These are phyloP conservation scores for Ceriops zippeliana DNA, from an alignment of 345 rosid species.

Conservation along the genomic window DNA sequence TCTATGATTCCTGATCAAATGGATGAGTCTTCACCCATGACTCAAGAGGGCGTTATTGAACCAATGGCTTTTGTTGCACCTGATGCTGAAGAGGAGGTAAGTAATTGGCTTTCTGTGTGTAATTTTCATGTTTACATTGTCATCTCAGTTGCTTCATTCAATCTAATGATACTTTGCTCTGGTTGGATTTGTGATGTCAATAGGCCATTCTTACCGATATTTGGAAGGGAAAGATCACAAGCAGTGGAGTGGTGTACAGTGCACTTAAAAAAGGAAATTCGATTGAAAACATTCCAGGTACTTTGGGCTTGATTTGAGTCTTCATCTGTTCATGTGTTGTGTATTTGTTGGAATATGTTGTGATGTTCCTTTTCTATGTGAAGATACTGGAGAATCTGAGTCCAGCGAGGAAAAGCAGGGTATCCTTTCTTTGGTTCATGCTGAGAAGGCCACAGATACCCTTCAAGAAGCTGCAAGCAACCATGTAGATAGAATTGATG, in stretches of 20 bases:
- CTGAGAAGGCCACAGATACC: slow-evolving; percentile 27
- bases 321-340: neutral
- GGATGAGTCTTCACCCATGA: slow-evolving; percentile 13
- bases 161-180: neutral
- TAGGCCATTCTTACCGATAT: slow-evolving; percentile 19
- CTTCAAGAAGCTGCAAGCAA: slow-evolving; percentile 24
- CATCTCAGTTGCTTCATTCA: neutral
- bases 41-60: slow-evolving; percentile 11
- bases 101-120: neutral
- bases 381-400: slow-evolving; percentile 37
- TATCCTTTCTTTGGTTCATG: slow-evolving; percentile 18
- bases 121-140: neutral
- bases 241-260: slow-evolving; percentile 5
- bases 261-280: neutral
- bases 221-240: slow-evolving; percentile 23
- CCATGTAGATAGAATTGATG: slow-evolving; percentile 17
- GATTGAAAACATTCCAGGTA: slow-evolving; percentile 21
- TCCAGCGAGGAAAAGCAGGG: slow-evolving; percentile 39
- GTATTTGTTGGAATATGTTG: slow-evolving; percentile 8
- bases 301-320: neutral
- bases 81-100: slow-evolving; percentile 25
- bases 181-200: neutral
- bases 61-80: slow-evolving; percentile 26
- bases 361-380: slow-evolving; percentile 4
- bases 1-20: slow-evolving; percentile 6